Evolutionary conservation across 768 basidiomycete genomes (phyloP).

Genomic region (Austroboletus festivus): DNA sequence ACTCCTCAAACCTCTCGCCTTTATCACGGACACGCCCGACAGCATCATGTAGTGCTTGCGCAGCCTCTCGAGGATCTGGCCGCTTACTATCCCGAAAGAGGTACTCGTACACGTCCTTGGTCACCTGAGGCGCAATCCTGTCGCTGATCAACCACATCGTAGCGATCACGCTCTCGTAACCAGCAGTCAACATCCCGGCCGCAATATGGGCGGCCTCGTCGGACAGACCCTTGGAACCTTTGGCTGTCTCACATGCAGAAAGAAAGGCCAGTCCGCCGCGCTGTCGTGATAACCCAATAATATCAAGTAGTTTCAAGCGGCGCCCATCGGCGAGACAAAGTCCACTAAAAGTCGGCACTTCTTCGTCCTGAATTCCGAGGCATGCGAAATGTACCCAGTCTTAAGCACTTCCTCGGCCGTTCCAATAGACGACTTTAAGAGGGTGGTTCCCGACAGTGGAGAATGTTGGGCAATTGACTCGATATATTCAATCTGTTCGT

Average conservation of each 20-base stretch:
- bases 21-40: background rate
- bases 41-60: background rate
- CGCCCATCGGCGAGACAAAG: background rate
- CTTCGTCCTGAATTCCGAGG: background rate
- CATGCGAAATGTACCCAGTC: background rate
- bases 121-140: background rate
- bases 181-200: background rate
- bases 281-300: background rate
- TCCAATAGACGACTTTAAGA: background rate
- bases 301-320: background rate
- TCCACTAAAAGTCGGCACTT: background rate
- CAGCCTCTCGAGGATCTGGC: background rate
- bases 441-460: background rate
- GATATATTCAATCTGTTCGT: background rate
- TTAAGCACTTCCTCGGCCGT: background rate
- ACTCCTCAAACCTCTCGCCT: background rate
- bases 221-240: background rate
- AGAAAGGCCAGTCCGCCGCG: background rate
- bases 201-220: background rate
- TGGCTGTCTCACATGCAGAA: background rate
- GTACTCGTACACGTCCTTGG: background rate
- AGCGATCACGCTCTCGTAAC: background rate
- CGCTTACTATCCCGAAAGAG: background rate
- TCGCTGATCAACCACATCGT: background rate
- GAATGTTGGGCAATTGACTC: background rate